These are phyloP conservation scores for Sergeia podlipaevii DNA, from an alignment of 208 protist species.

Conservation along the genomic window DNA sequence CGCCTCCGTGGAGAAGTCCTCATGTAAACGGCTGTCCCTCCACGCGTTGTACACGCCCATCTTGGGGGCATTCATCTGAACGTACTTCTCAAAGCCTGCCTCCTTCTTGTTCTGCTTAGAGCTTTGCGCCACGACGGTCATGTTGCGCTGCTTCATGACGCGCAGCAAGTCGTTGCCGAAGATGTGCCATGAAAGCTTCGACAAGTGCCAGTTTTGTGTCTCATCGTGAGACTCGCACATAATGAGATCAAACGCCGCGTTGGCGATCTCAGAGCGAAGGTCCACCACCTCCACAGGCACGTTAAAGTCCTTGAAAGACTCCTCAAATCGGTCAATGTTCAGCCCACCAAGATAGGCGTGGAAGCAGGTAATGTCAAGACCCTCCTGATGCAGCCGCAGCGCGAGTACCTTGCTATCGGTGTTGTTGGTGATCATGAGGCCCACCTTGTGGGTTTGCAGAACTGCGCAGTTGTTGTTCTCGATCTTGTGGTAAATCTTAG, in stretches of 20 bases:
- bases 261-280: slow-evolving; percentile 83
- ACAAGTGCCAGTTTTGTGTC: slow-evolving; percentile 87
- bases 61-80: slow-evolving; percentile 70
- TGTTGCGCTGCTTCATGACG: slow-evolving; percentile 68
- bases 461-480: slow-evolving; percentile 89
- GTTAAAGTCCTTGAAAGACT: slow-evolving; percentile 60
- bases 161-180: slow-evolving; percentile 70
- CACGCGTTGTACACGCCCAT: slow-evolving; percentile 92
- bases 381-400: slow-evolving; percentile 71
- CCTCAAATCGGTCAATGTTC: slow-evolving; percentile 79
- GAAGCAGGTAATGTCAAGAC: slow-evolving; percentile 85
- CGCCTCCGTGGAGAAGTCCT: slow-evolving; percentile 68
- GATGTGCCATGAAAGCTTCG: slow-evolving; percentile 81
- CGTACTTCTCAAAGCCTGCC: slow-evolving; percentile 88
- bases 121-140: slow-evolving; percentile 88
- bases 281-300: slow-evolving; percentile 88
- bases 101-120: slow-evolving; percentile 84
- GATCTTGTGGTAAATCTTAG: slow-evolving; percentile 85
- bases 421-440: slow-evolving; percentile 87
- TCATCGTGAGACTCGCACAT: slow-evolving; percentile 80
- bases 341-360: slow-evolving; percentile 83
- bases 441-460: slow-evolving; percentile 84
- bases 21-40: slow-evolving; percentile 78
- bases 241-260: slow-evolving; percentile 83
- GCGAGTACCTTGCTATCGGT: slow-evolving; percentile 89